Evolutionary conservation across 2,329 filamentous ascomycete genomes (phyloP).

Genomic region (Penicillium polonicum): DNA sequence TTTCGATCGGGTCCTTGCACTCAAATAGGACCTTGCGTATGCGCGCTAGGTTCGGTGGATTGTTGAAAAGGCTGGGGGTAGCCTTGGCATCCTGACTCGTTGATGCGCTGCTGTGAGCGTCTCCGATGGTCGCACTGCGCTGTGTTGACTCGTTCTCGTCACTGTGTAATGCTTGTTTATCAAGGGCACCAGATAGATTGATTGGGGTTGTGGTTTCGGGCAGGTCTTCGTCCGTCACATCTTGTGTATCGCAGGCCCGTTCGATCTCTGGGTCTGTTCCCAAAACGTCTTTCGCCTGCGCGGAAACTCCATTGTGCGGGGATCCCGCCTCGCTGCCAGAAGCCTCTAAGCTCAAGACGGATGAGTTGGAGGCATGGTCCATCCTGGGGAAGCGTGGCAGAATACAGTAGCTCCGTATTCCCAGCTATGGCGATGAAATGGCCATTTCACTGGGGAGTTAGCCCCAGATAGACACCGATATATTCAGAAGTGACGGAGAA

Average conservation of each 20-base stretch:
- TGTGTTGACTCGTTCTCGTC: conserved; percentile 3
- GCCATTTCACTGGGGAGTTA: conserved; percentile 1
- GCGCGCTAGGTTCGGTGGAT: conserved; percentile 44
- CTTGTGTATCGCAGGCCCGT: background rate
- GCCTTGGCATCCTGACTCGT: conserved; percentile 6
- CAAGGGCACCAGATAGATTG: conserved; percentile 22
- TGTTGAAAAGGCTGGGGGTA: conserved; percentile 38
- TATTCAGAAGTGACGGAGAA: background rate
- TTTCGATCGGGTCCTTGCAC: conserved; percentile 48
- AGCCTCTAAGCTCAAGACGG: conserved; percentile 21
- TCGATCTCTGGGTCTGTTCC: conserved; percentile 3
- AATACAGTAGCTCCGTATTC: background rate
- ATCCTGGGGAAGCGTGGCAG: conserved; percentile 24
- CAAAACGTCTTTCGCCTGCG: conserved; percentile 8
- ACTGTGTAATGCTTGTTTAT: conserved; percentile 18
- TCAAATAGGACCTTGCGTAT: conserved; percentile 48
- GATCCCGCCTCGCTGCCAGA: conserved; percentile 15
- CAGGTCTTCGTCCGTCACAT: conserved; percentile 12
- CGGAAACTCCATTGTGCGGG: conserved; percentile 12
- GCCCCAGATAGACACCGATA: background rate
- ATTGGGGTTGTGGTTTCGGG: conserved; percentile 13
- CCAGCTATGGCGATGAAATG: background rate
- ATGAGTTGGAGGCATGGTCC: conserved; percentile 31
- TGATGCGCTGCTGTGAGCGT: background rate
- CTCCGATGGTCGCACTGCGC: background rate